Evolutionary conservation across 176 grass and related monocot genomes (phyloP).

Genomic region (Microstegium vimineum): DNA sequence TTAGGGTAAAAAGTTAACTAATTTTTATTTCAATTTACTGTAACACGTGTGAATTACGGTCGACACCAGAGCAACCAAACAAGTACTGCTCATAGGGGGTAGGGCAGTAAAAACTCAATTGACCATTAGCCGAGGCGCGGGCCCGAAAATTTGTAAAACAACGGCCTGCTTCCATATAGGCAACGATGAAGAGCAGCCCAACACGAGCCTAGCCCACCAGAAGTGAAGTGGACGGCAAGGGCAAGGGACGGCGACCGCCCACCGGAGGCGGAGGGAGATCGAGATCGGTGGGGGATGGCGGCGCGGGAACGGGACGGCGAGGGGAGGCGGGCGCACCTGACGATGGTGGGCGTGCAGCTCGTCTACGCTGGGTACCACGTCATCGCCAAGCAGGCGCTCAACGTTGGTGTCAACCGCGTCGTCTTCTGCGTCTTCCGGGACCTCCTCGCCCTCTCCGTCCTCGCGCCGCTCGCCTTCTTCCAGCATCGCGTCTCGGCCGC

Average conservation of each 20-base stretch:
- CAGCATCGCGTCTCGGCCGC: conserved; percentile 33
- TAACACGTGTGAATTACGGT: too few species aligned
- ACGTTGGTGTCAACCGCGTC: conserved; percentile 79
- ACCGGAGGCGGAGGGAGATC: not conserved
- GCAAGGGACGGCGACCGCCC: not conserved
- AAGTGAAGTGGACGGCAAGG: not conserved
- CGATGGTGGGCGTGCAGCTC: conserved; percentile 66
- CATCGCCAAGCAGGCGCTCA: conserved; percentile 76
- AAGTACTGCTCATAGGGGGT: too few species aligned
- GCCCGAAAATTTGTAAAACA: not conserved
- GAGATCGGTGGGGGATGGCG: conserved; percentile 34
- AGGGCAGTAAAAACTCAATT: too few species aligned
- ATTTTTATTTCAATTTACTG: too few species aligned
- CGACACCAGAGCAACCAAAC: too few species aligned
- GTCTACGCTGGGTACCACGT: conserved; percentile 78
- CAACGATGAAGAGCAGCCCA: not conserved
- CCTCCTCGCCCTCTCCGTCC: conserved; percentile 71
- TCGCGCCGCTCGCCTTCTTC: conserved; percentile 69
- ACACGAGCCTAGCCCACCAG: not conserved
- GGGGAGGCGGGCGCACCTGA: conserved; percentile 46
- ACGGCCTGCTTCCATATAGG: not conserved
- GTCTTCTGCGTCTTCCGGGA: conserved; percentile 91
- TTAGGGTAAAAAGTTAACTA: too few species aligned
- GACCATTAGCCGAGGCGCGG: not conserved
- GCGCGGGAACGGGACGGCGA: conserved; percentile 10